phyloP scores from a whole-genome alignment of 768 basidiomycete species.

The Obba rivulosa region DNA sequence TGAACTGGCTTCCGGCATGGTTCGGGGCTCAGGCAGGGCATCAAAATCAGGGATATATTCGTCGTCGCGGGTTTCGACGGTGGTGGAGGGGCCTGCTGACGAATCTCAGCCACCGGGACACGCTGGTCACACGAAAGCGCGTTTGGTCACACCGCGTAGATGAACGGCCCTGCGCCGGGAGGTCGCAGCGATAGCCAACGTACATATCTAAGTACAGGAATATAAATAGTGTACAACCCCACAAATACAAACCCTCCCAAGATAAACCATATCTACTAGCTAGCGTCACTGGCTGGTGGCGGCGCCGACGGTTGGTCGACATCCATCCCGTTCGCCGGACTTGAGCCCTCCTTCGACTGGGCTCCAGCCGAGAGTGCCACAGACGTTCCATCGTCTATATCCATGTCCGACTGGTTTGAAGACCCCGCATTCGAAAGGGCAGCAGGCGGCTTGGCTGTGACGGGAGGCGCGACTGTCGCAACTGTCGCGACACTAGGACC shows the following conservation, averaged over 20 bases:
- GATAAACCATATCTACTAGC: not conserved
- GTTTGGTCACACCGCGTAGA: not conserved
- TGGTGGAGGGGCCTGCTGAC: not conserved
- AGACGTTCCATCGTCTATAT: slow-evolving; percentile 26
- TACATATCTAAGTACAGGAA: slow-evolving; percentile 7
- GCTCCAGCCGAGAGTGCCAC: not conserved
- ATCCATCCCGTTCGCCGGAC: slow-evolving; percentile 3
- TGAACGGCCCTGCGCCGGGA: no score
- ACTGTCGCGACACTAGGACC: slow-evolving; percentile 64
- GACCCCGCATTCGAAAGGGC: slow-evolving; percentile 1
- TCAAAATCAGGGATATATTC: not conserved
- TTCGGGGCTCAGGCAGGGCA: not conserved
- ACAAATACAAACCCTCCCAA: not conserved
- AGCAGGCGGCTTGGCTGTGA: not conserved
- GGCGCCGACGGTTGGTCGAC: slow-evolving; percentile 4
- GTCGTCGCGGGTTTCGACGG: not conserved
- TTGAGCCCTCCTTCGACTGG: not conserved
- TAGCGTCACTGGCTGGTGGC: not conserved
- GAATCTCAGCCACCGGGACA: not conserved
- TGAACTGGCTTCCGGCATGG: slow-evolving; percentile 13
- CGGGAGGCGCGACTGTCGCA: slow-evolving; percentile 13
- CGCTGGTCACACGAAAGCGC: slow-evolving; percentile 5
- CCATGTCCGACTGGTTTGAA: slow-evolving; percentile 25
- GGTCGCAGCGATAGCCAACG: no score
- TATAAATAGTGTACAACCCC: slow-evolving; percentile 1